These are phyloP conservation scores for Diplogelasinospora grovesii DNA, from an alignment of 495 filamentous ascomycete species.

Conservation along the genomic window DNA sequence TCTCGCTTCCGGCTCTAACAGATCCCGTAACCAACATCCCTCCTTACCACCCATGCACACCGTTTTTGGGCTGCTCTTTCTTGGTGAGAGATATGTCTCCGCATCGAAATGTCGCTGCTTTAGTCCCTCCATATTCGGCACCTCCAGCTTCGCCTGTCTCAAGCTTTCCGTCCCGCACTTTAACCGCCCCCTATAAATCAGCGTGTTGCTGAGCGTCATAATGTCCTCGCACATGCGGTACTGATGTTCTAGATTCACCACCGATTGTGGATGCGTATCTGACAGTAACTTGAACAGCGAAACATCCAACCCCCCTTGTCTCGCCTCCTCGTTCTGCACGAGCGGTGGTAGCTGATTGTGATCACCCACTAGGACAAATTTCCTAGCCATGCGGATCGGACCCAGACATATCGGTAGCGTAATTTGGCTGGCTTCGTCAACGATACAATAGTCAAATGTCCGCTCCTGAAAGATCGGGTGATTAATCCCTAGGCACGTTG, in stretches of 20 bases:
- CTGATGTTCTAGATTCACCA: constrained; percentile 88
- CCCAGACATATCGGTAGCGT: constrained; percentile 90
- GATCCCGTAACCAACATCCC: constrained; percentile 77
- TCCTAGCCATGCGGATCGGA: constrained; percentile 87
- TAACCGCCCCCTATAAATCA: constrained; percentile 84
- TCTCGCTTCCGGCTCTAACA: constrained; percentile 61
- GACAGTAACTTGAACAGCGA: constrained; percentile 91
- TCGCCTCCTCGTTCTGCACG: constrained; percentile 84
- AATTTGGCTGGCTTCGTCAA: constrained; percentile 96
- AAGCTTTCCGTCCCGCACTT: constrained; percentile 81
- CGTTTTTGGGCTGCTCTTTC: neutral
- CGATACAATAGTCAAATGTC: constrained; percentile 94
- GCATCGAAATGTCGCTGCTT: constrained; percentile 49
- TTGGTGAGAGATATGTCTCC: constrained; percentile 22
- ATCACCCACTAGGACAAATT: constrained; percentile 91
- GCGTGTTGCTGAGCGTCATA: constrained; percentile 85
- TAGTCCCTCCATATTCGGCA: constrained; percentile 48
- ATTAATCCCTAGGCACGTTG: constrained; percentile 86
- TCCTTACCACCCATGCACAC: constrained; percentile 47
- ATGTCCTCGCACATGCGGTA: constrained; percentile 98
- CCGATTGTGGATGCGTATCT: constrained; percentile 75
- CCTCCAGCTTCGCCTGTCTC: constrained; percentile 55
- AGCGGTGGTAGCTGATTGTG: constrained; percentile 93
- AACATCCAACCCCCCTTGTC: constrained; percentile 79
- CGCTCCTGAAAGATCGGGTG: constrained; percentile 83